phyloP scores from a whole-genome alignment of 2,329 filamentous ascomycete species.

The Fusarium humuli region DNA sequence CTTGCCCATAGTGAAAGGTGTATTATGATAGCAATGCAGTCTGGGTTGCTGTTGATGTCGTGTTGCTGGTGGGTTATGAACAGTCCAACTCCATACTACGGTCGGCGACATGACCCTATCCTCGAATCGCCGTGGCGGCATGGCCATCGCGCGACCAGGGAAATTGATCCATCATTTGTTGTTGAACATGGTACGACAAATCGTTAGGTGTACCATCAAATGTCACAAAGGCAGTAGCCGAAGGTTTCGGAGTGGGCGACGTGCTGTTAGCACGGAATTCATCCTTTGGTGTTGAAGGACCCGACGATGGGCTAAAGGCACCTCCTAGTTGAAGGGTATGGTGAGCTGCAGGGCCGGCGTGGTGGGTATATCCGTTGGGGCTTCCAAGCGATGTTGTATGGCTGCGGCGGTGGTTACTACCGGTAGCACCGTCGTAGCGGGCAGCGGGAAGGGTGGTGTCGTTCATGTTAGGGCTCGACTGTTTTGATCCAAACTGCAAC shows the following conservation, averaged over 20 bases:
- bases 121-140: constrained; percentile 61
- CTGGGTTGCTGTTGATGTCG: constrained; percentile 20
- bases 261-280: constrained; percentile 43
- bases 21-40: constrained; percentile 31
- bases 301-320: constrained; percentile 34
- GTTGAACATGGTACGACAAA: constrained; percentile 54
- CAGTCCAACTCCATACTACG: constrained; percentile 24
- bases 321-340: constrained; percentile 53
- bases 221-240: constrained; percentile 57
- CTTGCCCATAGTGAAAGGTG: constrained; percentile 4
- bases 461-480: constrained; percentile 62
- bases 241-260: constrained; percentile 50
- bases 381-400: constrained; percentile 28
- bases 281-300: constrained; percentile 44
- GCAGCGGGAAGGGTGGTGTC: constrained; percentile 60
- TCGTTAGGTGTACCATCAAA: constrained; percentile 61
- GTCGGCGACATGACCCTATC: constrained; percentile 47
- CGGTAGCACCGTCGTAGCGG: constrained; percentile 50
- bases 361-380: constrained; percentile 37
- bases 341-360: constrained; percentile 56
- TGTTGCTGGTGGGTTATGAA: constrained; percentile 20
- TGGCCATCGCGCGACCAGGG: constrained; percentile 62
- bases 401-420: constrained; percentile 19
- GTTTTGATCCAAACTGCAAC: constrained; percentile 71
- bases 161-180: constrained; percentile 59